phyloP scores from a whole-genome alignment of 805 yeast genomes.

The Maudiozyma serrabonitensis region DNA sequence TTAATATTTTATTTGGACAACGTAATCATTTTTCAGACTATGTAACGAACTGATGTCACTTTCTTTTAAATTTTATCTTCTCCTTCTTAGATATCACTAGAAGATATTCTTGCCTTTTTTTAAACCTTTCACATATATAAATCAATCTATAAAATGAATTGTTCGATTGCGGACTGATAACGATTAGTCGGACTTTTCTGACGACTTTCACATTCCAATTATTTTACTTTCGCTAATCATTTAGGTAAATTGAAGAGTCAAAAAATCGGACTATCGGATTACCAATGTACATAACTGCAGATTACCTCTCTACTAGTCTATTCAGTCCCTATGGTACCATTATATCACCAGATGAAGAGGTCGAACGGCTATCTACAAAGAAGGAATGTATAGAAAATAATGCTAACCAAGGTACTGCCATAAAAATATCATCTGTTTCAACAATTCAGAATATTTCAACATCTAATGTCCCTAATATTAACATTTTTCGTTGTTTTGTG shows the following conservation, averaged over 20 bases:
- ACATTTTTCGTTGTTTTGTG: slow-evolving; percentile 72
- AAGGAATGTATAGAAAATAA: slow-evolving; percentile 28
- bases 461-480: slow-evolving; percentile 54
- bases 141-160: too few relatives aligned
- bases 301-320: slow-evolving; percentile 5
- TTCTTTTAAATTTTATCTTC: too few relatives aligned
- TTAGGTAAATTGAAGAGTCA: neutral
- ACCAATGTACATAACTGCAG: neutral
- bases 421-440: slow-evolving; percentile 64
- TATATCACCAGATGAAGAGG: slow-evolving; percentile 69
- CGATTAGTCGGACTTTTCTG: too few relatives aligned
- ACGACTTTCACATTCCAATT: too few relatives aligned
- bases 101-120: too few relatives aligned
- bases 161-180: too few relatives aligned
- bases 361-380: slow-evolving; percentile 17
- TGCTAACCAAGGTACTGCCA: slow-evolving; percentile 94
- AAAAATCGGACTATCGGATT: too few relatives aligned
- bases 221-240: neutral
- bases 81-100: too few relatives aligned
- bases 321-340: slow-evolving; percentile 68
- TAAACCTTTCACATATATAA: too few relatives aligned
- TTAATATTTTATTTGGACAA: too few relatives aligned
- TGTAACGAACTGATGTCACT: too few relatives aligned
- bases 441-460: slow-evolving; percentile 49
- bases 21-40: too few relatives aligned